phyloP scores from a whole-genome alignment of 2,329 filamentous ascomycete genomes.

The Phyllosticta citriasiana region DNA sequence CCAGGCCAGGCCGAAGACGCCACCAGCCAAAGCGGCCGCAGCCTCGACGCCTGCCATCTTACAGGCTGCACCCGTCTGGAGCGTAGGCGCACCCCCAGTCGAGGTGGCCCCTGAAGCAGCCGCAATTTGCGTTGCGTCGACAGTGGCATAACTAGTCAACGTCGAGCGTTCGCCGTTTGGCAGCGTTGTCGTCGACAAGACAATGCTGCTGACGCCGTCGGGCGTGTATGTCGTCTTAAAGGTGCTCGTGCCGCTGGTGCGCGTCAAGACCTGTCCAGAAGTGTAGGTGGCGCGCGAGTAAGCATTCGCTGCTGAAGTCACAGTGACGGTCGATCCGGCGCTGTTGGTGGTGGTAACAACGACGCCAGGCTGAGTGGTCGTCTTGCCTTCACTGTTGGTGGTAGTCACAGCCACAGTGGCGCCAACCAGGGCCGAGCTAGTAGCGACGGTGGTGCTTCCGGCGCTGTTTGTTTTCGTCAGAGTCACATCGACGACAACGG shows the following conservation, averaged over 20 bases:
- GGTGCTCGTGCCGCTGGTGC: conserved; percentile 29
- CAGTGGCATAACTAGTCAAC: conserved; percentile 35
- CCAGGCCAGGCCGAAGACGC: conserved; percentile 23
- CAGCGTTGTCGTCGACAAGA: conserved; percentile 27
- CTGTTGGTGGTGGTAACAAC: conserved; percentile 30
- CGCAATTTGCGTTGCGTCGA: conserved; percentile 24
- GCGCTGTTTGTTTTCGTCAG: conserved; percentile 28
- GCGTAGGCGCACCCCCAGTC: conserved; percentile 20
- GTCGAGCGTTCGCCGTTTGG: conserved; percentile 25
- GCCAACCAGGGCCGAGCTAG: conserved; percentile 31
- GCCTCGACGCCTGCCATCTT: conserved; percentile 18
- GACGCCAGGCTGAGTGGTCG: conserved; percentile 29
- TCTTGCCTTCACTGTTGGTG: conserved; percentile 30
- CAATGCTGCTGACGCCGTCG: conserved; percentile 30
- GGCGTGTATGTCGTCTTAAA: conserved; percentile 40
- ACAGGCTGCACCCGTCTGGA: conserved; percentile 26
- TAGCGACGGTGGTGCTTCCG: conserved; percentile 26
- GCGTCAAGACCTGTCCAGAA: conserved; percentile 33
- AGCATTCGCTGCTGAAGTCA: conserved; percentile 23
- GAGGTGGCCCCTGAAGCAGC: conserved; percentile 10
- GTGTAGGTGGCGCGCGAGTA: conserved; percentile 16
- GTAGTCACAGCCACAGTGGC: conserved; percentile 29
- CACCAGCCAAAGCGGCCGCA: conserved; percentile 23
- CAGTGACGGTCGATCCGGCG: conserved; percentile 28
- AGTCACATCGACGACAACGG: conserved; percentile 30